Conservation (phyloP, 768 basidiomycete genomes). For the Calocybe cyanea region DNA sequence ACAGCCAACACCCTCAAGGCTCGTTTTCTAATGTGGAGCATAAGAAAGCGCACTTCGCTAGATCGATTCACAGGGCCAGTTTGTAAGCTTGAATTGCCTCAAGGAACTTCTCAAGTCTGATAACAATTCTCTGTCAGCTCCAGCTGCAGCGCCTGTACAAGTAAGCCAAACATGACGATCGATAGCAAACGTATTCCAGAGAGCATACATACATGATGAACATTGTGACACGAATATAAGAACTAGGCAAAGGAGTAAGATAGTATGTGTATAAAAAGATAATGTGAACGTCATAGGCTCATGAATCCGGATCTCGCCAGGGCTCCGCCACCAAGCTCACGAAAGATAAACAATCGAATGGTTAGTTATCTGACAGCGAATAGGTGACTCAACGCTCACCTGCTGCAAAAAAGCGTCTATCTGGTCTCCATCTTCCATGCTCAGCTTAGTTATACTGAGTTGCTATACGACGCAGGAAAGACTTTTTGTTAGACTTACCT, state of each 20-base stretch:
- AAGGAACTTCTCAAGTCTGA: no score
- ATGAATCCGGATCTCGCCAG: slow-evolving; percentile 5
- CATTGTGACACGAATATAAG: not conserved
- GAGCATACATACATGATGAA: no score
- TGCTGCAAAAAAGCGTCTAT: slow-evolving; percentile 19
- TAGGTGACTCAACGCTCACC: slow-evolving; percentile 11
- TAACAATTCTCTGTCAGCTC: no score
- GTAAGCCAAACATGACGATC: no score
- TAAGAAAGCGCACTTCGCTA: no score
- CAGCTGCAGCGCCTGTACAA: no score
- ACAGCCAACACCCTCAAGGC: no score
- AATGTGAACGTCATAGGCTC: slow-evolving; percentile 2
- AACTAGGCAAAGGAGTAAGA: not conserved
- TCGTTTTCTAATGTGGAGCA: no score
- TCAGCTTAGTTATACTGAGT: slow-evolving; percentile 5
- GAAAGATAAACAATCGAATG: not conserved
- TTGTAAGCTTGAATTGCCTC: no score
- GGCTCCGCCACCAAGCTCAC: slow-evolving; percentile 16
- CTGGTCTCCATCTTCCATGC: slow-evolving; percentile 21
- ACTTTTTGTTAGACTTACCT: slow-evolving; percentile 39
- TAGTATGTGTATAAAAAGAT: not conserved
- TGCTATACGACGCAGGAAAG: not conserved
- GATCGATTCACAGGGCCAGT: no score
- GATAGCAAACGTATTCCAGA: no score
- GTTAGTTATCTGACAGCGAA: not conserved